Percentiles rank a stretch among this genome's conserved stretches.
phyloP scores from a whole-genome alignment of 768 basidiomycete genomes.

The Daedaleopsis sinensis region DNA sequence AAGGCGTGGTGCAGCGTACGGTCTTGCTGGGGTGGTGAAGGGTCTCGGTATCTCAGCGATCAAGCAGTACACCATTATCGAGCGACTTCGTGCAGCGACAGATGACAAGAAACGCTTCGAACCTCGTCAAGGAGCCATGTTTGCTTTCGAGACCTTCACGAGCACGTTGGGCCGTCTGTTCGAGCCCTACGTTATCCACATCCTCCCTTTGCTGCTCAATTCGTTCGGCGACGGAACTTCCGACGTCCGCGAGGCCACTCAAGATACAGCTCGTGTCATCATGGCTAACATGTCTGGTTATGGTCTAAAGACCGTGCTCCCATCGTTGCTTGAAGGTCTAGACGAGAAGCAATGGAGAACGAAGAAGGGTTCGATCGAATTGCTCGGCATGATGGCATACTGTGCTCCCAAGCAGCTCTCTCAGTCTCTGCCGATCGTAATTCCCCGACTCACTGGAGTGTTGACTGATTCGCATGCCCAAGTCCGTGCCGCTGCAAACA shows the following conservation, averaged over 20 bases:
- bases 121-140: conserved; percentile 90
- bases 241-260: conserved; percentile 92
- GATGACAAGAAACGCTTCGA: conserved; percentile 92
- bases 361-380: conserved; percentile 95
- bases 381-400: conserved; percentile 98
- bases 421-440: conserved; percentile 92
- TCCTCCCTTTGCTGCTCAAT: conserved; percentile 80
- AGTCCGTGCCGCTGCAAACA: conserved; percentile 90
- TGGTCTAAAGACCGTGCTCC: conserved; percentile 93
- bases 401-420: conserved; percentile 96
- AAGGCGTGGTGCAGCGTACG: conserved; percentile 97
- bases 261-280: conserved; percentile 90
- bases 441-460: conserved; percentile 92
- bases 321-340: conserved; percentile 83
- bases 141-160: conserved; percentile 92
- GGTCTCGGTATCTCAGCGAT: conserved; percentile 87
- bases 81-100: conserved; percentile 68
- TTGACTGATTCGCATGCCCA: conserved; percentile 98
- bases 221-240: conserved; percentile 84
- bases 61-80: conserved; percentile 82
- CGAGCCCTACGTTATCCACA: conserved; percentile 88
- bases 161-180: conserved; percentile 86
- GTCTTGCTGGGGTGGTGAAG: conserved; percentile 88
- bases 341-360: conserved; percentile 99
- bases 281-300: conserved; percentile 96